Evolutionary conservation across 2,329 filamentous ascomycete genomes (phyloP).

Genomic region (Hymenoscyphus albidus): DNA sequence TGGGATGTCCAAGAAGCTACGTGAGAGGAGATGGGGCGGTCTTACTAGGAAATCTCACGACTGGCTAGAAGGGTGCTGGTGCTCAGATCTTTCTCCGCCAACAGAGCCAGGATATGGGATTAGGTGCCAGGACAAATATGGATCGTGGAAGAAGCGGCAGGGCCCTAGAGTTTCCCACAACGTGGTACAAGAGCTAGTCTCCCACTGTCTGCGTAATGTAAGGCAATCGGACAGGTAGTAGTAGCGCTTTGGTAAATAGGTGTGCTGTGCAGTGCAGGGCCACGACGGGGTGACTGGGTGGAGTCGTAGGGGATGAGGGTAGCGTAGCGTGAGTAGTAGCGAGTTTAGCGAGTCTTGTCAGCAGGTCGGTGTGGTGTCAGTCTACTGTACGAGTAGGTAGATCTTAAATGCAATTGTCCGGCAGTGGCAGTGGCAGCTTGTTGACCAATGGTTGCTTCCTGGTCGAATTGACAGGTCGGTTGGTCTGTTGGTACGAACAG

Average conservation of each 20-base stretch:
- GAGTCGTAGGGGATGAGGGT: no score
- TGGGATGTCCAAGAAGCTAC: neutral
- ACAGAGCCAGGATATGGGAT: neutral
- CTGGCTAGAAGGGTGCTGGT: neutral
- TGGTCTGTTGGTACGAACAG: no score
- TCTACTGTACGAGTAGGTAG: no score
- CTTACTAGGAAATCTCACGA: neutral
- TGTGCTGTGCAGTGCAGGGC: neutral
- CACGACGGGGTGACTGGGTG: no score
- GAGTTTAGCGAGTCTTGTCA: neutral
- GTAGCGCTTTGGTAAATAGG: neutral
- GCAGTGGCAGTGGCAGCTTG: no score
- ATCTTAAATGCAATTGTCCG: no score
- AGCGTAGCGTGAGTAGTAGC: neutral
- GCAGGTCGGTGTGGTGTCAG: no score
- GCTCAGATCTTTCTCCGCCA: constrained; percentile 2
- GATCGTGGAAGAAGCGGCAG: neutral
- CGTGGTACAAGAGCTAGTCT: neutral
- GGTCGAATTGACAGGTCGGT: no score
- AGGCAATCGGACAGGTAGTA: neutral
- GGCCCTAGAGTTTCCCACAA: neutral
- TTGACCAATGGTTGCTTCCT: no score
- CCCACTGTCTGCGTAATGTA: neutral
- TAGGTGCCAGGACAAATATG: neutral
- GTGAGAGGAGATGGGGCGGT: neutral